Conservation (phyloP, 768 basidiomycete genomes). For the Pulveroboletus sp. region DNA sequence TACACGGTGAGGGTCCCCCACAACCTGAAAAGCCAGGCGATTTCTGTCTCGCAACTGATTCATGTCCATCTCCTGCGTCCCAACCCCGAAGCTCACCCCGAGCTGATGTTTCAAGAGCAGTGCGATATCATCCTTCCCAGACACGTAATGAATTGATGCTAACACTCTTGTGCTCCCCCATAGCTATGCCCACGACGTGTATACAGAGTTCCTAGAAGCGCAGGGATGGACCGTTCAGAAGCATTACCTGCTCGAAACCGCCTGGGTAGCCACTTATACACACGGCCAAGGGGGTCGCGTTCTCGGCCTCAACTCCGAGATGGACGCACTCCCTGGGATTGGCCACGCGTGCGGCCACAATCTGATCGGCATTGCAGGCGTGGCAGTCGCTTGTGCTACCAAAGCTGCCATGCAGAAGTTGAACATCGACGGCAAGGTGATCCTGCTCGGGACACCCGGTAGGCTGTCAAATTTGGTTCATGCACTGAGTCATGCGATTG, state of each 20-base stretch:
- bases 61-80: neutral
- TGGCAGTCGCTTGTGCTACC: slow-evolving; percentile 67
- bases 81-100: slow-evolving; percentile 55
- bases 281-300: slow-evolving; percentile 63
- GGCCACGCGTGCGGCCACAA: slow-evolving; percentile 83
- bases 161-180: neutral
- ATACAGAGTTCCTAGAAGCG: slow-evolving; percentile 61
- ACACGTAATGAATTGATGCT: neutral
- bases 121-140: slow-evolving; percentile 25
- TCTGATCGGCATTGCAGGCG: slow-evolving; percentile 71
- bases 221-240: slow-evolving; percentile 62
- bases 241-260: slow-evolving; percentile 64
- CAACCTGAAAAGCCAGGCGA: neutral
- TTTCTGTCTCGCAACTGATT: slow-evolving; percentile 1
- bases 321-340: slow-evolving; percentile 57
- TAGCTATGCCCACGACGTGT: slow-evolving; percentile 67
- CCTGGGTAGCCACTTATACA: slow-evolving; percentile 70
- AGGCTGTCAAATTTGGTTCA: neutral
- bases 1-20: slow-evolving; percentile 47
- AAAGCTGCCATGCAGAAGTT: slow-evolving; percentile 57
- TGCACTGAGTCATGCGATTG: neutral
- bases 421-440: slow-evolving; percentile 61
- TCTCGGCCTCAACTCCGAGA: slow-evolving; percentile 76
- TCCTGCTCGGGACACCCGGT: slow-evolving; percentile 79
- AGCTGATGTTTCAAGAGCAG: slow-evolving; percentile 65